phyloP scores from a whole-genome alignment of 2,329 filamentous ascomycete genomes.

The Fusarium mangiferae region DNA sequence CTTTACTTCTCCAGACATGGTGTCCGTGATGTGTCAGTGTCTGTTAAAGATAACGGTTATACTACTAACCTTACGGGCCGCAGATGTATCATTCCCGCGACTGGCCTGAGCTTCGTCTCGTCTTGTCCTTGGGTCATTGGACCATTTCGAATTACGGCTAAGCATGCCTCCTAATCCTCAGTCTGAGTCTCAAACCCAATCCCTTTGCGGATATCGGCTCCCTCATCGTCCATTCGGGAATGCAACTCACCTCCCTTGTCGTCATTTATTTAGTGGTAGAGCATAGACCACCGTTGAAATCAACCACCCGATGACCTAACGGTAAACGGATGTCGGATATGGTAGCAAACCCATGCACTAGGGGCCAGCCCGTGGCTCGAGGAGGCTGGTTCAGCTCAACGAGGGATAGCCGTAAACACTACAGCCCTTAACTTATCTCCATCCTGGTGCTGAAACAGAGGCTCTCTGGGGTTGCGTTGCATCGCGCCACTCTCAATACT shows the following conservation, averaged over 20 bases:
- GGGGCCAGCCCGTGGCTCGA: slow-evolving; percentile 32
- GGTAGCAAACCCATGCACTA: slow-evolving; percentile 18
- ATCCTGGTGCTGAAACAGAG: slow-evolving; percentile 45
- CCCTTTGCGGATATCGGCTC: slow-evolving; percentile 2
- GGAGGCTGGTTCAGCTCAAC: slow-evolving; percentile 32
- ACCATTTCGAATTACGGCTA: slow-evolving; percentile 4
- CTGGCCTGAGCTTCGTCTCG: slow-evolving; percentile 27
- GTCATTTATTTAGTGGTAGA: slow-evolving; percentile 22
- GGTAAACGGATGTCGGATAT: slow-evolving; percentile 25
- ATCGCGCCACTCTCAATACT: slow-evolving; percentile 27
- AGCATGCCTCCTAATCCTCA: slow-evolving; percentile 4
- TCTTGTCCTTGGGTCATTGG: neutral
- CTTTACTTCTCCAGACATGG: neutral
- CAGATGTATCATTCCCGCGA: slow-evolving; percentile 16
- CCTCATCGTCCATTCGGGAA: slow-evolving; percentile 13
- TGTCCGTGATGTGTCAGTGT: neutral
- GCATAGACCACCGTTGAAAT: slow-evolving; percentile 40
- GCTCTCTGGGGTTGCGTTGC: slow-evolving; percentile 33
- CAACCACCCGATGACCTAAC: slow-evolving; percentile 28
- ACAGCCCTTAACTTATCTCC: slow-evolving; percentile 17
- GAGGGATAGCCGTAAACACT: slow-evolving; percentile 34
- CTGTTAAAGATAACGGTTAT: slow-evolving; percentile 1
- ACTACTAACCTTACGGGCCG: slow-evolving; percentile 11
- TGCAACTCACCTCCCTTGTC: slow-evolving; percentile 34
- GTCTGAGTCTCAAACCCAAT: slow-evolving; percentile 26